phyloP scores from a whole-genome alignment of 208 protist genomes.

The Leishmania amazonensis region DNA sequence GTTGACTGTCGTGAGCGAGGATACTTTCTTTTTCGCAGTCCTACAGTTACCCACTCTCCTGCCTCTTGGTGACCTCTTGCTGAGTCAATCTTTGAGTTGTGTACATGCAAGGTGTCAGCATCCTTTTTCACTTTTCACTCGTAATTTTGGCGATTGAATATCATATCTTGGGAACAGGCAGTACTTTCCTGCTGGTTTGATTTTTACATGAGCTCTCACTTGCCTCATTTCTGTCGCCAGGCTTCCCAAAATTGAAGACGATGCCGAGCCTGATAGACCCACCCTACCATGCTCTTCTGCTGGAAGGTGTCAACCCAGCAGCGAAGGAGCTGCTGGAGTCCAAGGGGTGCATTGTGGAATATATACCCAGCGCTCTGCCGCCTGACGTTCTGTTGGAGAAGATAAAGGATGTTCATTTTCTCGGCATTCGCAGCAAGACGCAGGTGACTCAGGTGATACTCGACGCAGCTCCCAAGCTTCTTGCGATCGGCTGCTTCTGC shows the following conservation, averaged over 20 bases:
- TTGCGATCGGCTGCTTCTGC: constrained; percentile 95
- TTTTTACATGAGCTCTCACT: neutral
- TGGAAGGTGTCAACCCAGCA: constrained; percentile 84
- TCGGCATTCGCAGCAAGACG: constrained; percentile 95
- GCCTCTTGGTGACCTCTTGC: neutral
- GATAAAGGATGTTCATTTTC: constrained; percentile 84
- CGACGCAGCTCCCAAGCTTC: constrained; percentile 68
- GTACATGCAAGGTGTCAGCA: neutral
- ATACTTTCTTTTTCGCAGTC: neutral
- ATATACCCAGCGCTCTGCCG: constrained; percentile 51
- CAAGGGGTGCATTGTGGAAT: constrained; percentile 85
- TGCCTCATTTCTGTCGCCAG: neutral
- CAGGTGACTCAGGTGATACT: constrained; percentile 78
- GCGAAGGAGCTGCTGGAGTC: constrained; percentile 80
- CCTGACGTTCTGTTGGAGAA: constrained; percentile 79
- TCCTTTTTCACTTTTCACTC: neutral
- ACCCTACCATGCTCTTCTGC: constrained; percentile 68
- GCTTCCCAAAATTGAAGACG: constrained; percentile 7
- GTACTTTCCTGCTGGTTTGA: neutral
- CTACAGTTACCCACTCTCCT: neutral
- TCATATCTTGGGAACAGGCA: neutral
- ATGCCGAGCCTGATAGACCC: constrained; percentile 40
- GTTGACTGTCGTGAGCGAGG: neutral
- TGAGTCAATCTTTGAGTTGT: neutral
- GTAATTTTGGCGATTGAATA: neutral